Percentiles rank a stretch among this genome's conserved stretches.
Evolutionary conservation across 2,329 filamentous ascomycete genomes (phyloP).

Genomic region (Sarocladium oryzae): DNA sequence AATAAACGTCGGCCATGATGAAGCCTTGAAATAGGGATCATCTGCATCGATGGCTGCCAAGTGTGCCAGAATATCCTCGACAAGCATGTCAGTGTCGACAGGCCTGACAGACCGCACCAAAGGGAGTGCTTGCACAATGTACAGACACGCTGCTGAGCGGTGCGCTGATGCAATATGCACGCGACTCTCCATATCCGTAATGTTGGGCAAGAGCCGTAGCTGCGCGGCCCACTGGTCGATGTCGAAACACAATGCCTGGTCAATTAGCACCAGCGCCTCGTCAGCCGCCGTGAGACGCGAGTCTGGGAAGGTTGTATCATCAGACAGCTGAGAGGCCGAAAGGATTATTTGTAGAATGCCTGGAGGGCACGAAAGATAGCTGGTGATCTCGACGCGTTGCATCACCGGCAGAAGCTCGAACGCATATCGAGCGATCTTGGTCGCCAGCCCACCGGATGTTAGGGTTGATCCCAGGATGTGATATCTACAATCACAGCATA

Average conservation of each 20-base stretch:
- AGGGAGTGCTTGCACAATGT: conserved; percentile 38
- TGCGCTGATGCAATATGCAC: conserved; percentile 39
- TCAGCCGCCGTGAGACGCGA: conserved; percentile 26
- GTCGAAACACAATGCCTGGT: conserved; percentile 35
- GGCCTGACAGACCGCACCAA: conserved; percentile 27
- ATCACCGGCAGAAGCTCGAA: conserved; percentile 33
- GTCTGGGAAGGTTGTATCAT: conserved; percentile 17
- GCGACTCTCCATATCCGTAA: conserved; percentile 34
- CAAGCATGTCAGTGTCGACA: conserved; percentile 38
- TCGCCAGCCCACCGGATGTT: conserved; percentile 28
- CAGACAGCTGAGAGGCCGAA: conserved; percentile 36
- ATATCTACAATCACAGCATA: conserved; percentile 25
- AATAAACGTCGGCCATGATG: conserved; percentile 54
- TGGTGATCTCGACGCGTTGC: conserved; percentile 34
- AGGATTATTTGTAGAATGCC: conserved; percentile 40
- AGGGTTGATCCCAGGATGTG: conserved; percentile 33
- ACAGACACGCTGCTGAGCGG: conserved; percentile 40
- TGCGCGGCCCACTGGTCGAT: conserved; percentile 34
- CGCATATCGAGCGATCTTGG: conserved; percentile 32
- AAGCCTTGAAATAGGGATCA: conserved; percentile 51
- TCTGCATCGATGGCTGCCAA: conserved; percentile 39
- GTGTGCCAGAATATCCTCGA: conserved; percentile 43
- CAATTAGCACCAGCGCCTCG: conserved; percentile 32
- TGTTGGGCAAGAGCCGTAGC: conserved; percentile 27
- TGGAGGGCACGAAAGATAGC: conserved; percentile 36